Conservation (phyloP, 164 flowering plant genomes). For the Macadamia integrifolia region DNA sequence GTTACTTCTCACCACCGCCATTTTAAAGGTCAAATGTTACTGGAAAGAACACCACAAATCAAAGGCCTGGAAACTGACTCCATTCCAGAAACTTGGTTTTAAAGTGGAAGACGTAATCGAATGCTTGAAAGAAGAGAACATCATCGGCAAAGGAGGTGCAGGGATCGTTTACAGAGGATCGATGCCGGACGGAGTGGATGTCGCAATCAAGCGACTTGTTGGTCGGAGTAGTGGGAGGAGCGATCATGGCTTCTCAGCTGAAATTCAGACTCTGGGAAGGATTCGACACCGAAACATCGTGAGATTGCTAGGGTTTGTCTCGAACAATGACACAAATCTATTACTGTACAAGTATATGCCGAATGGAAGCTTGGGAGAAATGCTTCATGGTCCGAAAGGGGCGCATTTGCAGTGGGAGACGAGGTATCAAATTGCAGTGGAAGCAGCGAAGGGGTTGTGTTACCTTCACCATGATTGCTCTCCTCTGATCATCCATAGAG, state of each 20-base stretch:
- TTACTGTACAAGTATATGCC: slow-evolving; percentile 92
- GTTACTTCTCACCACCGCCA: slow-evolving; percentile 10
- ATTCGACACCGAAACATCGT: slow-evolving; percentile 90
- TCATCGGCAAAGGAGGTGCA: slow-evolving; percentile 92
- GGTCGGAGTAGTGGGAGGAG: slow-evolving; percentile 41
- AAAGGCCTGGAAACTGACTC: slow-evolving; percentile 66
- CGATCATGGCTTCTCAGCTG: slow-evolving; percentile 86
- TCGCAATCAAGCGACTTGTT: slow-evolving; percentile 69
- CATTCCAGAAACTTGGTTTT: slow-evolving; percentile 69
- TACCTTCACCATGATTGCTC: slow-evolving; percentile 93
- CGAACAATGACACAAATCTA: slow-evolving; percentile 71
- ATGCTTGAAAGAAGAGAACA: slow-evolving; percentile 79
- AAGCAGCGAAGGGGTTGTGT: slow-evolving; percentile 82
- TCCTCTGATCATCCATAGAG: slow-evolving; percentile 81
- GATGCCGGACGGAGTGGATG: slow-evolving; percentile 59
- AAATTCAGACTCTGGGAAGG: slow-evolving; percentile 75
- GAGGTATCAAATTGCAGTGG: slow-evolving; percentile 64
- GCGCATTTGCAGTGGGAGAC: slow-evolving; percentile 74
- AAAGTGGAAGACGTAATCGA: slow-evolving; percentile 72
- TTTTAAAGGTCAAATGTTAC: slow-evolving; percentile 13
- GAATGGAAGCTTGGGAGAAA: slow-evolving; percentile 88
- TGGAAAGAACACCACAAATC: slow-evolving; percentile 29
- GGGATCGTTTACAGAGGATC: slow-evolving; percentile 89
- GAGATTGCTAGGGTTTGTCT: slow-evolving; percentile 68
- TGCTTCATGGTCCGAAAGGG: slow-evolving; percentile 74